Conservation (phyloP, 352 stramenopile species). For the Thalassiosira livingstoniorum region DNA sequence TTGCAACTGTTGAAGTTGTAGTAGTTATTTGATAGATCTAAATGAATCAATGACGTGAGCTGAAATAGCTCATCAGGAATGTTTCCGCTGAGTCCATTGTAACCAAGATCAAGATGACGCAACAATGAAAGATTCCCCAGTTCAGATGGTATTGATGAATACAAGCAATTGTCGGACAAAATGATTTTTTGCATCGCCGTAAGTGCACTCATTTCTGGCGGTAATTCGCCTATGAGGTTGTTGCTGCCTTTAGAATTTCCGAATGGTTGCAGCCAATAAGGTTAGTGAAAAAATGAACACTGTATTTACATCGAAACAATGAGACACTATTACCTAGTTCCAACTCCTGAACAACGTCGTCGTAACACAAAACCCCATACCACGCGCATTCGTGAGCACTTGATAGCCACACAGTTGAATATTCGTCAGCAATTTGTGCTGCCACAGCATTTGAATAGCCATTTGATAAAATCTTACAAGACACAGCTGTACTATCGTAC, state of each 20-base stretch:
- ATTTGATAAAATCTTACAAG: too few relatives aligned
- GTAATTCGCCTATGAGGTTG: conserved; percentile 61
- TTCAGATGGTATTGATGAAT: conserved; percentile 3
- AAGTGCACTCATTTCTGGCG: conserved; percentile 58
- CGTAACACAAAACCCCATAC: conserved; percentile 62
- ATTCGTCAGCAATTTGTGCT: too few relatives aligned
- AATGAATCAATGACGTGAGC: conserved; percentile 11
- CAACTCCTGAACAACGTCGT: conserved; percentile 45
- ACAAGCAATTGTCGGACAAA: neutral
- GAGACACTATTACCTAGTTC: conserved; percentile 58
- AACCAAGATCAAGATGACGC: neutral
- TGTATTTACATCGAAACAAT: too few relatives aligned
- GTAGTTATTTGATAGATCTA: conserved; percentile 28
- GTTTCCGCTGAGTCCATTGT: conserved; percentile 10
- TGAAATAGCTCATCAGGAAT: conserved; percentile 23
- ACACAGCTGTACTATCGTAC: too few relatives aligned
- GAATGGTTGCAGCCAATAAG: neutral
- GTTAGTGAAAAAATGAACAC: neutral
- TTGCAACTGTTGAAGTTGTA: neutral
- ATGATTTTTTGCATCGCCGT: neutral
- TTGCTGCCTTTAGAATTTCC: conserved; percentile 55
- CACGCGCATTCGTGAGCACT: conserved; percentile 64
- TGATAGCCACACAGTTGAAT: conserved; percentile 67
- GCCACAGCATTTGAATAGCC: too few relatives aligned
- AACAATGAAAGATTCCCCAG: neutral